Evolutionary conservation across 176 grass and related monocot species (phyloP).

Genomic region (Chrysopogon serrulatus): DNA sequence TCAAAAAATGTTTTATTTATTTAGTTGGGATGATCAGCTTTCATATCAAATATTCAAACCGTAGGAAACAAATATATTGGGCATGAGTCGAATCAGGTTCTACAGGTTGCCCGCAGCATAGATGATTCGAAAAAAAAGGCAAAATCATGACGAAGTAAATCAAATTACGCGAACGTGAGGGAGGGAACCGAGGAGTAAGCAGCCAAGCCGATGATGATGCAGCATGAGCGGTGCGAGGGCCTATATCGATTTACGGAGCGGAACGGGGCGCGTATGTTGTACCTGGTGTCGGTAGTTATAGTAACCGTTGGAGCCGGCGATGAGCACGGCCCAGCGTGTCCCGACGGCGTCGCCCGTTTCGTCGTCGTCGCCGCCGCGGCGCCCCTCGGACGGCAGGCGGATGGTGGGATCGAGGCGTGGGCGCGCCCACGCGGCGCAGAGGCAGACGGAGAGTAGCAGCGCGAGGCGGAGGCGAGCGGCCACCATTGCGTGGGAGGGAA

Average conservation of each 20-base stretch:
- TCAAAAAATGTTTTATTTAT: not conserved
- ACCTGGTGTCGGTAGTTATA: slow-evolving; percentile 97
- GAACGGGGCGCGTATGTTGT: not conserved
- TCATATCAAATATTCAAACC: not conserved
- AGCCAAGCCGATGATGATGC: not conserved
- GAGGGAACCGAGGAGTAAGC: not conserved
- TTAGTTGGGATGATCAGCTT: not conserved
- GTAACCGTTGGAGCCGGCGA: slow-evolving; percentile 83
- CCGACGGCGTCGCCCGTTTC: slow-evolving; percentile 37
- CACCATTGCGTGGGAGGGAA: slow-evolving; percentile 5
- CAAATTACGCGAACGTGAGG: not conserved
- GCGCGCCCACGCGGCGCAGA: slow-evolving; percentile 22
- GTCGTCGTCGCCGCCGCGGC: not conserved
- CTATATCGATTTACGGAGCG: not conserved
- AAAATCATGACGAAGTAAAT: not conserved
- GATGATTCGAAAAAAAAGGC: not conserved
- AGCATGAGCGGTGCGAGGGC: not conserved
- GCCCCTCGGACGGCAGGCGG: slow-evolving; percentile 68
- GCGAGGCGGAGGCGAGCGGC: slow-evolving; percentile 11
- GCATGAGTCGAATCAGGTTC: not conserved
- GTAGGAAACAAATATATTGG: not conserved
- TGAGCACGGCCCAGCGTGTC: slow-evolving; percentile 85
- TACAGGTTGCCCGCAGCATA: not conserved
- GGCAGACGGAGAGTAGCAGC: slow-evolving; percentile 27
- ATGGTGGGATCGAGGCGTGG: slow-evolving; percentile 34